phyloP scores from a whole-genome alignment of 192 early-diverging fungal species.

The Coemansia sp. region DNA sequence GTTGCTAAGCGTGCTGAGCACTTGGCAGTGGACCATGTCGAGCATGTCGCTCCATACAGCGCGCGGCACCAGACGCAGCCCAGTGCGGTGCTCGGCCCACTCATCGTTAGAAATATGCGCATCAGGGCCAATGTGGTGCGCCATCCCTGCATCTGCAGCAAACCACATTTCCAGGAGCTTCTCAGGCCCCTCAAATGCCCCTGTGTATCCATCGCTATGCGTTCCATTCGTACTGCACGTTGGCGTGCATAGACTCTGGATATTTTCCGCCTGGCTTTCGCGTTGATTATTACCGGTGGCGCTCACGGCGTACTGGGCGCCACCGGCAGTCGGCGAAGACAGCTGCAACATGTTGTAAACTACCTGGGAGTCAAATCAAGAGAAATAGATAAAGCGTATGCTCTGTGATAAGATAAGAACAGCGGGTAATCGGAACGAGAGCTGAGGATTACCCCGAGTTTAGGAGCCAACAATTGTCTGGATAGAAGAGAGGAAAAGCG shows the following conservation, averaged over 20 bases:
- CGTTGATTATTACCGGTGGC: conserved; percentile 45
- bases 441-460: no score
- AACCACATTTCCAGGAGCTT: conserved; percentile 99
- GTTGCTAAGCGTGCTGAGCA: conserved; percentile 83
- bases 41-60: conserved; percentile 92
- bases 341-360: conserved; percentile 1
- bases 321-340: conserved; percentile 54
- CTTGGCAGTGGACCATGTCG: conserved; percentile 87
- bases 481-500: no score
- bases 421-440: no score
- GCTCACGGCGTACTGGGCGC: conserved; percentile 50
- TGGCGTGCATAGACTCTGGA: conserved; percentile 29
- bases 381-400: no score
- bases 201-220: conserved; percentile 55
- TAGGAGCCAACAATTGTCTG: no score
- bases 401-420: no score
- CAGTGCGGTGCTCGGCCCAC: conserved; percentile 48
- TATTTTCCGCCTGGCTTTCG: conserved; percentile 40
- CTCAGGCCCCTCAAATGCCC: conserved; percentile 94
- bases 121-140: conserved; percentile 22
- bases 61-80: conserved; percentile 73
- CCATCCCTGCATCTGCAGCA: conserved; percentile 30
- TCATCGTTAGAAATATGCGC: conserved; percentile 24
- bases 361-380: no score
- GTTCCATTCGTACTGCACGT: conserved; percentile 52